phyloP scores from a whole-genome alignment of 495 filamentous ascomycete genomes.

The Cenococcum geophilum region DNA sequence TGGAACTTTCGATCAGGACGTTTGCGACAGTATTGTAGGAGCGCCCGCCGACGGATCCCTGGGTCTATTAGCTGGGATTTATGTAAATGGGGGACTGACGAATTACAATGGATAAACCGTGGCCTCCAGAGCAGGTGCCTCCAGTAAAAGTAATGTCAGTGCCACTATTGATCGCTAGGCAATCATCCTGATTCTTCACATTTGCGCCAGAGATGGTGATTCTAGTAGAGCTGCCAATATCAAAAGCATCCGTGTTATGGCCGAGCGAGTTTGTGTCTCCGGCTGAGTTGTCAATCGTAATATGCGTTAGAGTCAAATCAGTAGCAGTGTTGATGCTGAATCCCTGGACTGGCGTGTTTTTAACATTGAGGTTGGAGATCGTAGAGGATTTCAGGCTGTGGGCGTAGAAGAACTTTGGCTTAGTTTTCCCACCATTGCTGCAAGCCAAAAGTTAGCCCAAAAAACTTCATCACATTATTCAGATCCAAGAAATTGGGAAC shows the following conservation, averaged over 20 bases:
- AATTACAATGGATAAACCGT: conserved; percentile 46
- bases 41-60: conserved; percentile 60
- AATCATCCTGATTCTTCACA: conserved; percentile 32
- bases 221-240: conserved; percentile 47
- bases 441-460: not conserved
- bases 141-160: conserved; percentile 36
- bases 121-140: conserved; percentile 29
- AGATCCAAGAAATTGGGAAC: not conserved
- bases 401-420: conserved; percentile 51
- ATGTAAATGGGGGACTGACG: not conserved
- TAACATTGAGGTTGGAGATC: conserved; percentile 44
- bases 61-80: not conserved
- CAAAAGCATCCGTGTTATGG: conserved; percentile 65
- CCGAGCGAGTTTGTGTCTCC: conserved; percentile 46
- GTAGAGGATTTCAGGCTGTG: conserved; percentile 38
- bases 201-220: conserved; percentile 37
- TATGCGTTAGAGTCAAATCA: conserved; percentile 45
- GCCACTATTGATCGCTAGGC: conserved; percentile 30
- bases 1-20: conserved; percentile 50
- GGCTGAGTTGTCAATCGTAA: conserved; percentile 57
- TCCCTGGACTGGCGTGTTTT: conserved; percentile 58
- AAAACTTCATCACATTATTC: not conserved
- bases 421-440: conserved; percentile 47
- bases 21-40: conserved; percentile 53
- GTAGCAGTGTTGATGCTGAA: conserved; percentile 51